Evolutionary conservation across 257 asterid genomes (phyloP), one percentile per base, ranked within the genome.

Genomic region (Lycium ferocissimum): DNA sequence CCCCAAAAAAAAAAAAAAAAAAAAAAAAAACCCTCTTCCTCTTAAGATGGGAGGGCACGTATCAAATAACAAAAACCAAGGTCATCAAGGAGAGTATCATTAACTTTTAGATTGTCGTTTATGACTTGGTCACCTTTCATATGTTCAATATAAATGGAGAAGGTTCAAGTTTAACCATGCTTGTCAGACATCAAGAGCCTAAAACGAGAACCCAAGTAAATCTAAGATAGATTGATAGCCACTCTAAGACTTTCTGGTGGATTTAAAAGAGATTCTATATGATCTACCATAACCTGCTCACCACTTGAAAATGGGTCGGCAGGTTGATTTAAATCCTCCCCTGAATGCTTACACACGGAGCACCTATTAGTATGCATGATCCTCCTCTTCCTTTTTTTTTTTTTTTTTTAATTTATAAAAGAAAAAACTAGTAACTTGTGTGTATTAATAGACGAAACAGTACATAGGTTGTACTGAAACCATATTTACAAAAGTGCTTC

Each of bases 371-470:
- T 15, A 37, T 38, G 78, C 53, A 69, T 69, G 78, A 69, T 69
- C 78, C 78, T 69, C 53, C 78, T 15, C 78, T 69, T 37, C 51
- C 76, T 37, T n/a, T n/a, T n/a, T n/a, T n/a, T n/a, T n/a, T n/a
- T n/a, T n/a, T n/a, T n/a, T n/a, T n/a, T n/a, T n/a, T n/a, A n/a
- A n/a, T n/a, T n/a, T n/a, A n/a, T n/a, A n/a, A 26, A 26, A 26
- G 1, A 26, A 26, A 26, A 26, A 26, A 26, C 33, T 26, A 26
- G 33, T 26, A 26, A 26, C 33, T 26, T 26, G 33, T 26, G 33
- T 26, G 33, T 26, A 26, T 26, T 26, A 26, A 26, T 26, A 26
- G 33, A 26, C 33, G 33, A 26, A 26, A 26, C 33, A 26, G 33
- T 26, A 26, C 33, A 26, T 26, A 26, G 33, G 33, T 26, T 26